These are phyloP conservation scores for Tylopilus balloui DNA, from an alignment of 768 basidiomycete species.

Conservation along the genomic window DNA sequence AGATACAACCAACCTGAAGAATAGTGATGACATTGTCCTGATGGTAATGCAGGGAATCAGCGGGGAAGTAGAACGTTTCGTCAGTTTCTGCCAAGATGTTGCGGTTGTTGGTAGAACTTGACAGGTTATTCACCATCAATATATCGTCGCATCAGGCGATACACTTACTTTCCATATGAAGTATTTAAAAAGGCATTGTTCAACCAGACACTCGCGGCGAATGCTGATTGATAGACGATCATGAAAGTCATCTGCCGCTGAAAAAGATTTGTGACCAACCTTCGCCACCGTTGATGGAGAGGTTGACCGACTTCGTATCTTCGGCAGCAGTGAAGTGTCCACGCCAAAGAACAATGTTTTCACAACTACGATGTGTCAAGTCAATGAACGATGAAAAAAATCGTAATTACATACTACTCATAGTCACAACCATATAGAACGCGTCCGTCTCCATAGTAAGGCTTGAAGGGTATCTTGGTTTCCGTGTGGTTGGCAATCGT, in stretches of 20 bases:
- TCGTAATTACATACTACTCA: slow-evolving; percentile 54
- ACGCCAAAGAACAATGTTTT: slow-evolving; percentile 77
- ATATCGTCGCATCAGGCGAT: neutral
- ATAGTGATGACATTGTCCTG: slow-evolving; percentile 74
- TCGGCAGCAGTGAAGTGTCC: slow-evolving; percentile 71
- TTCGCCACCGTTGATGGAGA: slow-evolving; percentile 79
- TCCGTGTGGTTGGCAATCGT: slow-evolving; percentile 61
- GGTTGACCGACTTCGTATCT: slow-evolving; percentile 56
- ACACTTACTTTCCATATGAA: slow-evolving; percentile 65
- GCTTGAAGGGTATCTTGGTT: slow-evolving; percentile 68
- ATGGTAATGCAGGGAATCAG: slow-evolving; percentile 44
- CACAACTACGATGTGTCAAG: slow-evolving; percentile 49
- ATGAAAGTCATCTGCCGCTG: neutral
- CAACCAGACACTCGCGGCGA: slow-evolving; percentile 79
- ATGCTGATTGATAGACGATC: slow-evolving; percentile 38
- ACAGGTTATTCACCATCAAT: neutral
- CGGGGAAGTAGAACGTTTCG: slow-evolving; percentile 59
- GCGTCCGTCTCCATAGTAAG: slow-evolving; percentile 68
- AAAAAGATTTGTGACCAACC: slow-evolving; percentile 36
- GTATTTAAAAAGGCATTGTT: slow-evolving; percentile 70
- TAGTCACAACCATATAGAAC: slow-evolving; percentile 87
- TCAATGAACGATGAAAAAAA: slow-evolving; percentile 4
- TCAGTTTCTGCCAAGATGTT: slow-evolving; percentile 64
- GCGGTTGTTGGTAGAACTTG: slow-evolving; percentile 59
- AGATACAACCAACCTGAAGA: slow-evolving; percentile 49